Percentiles rank a stretch among this genome's conserved stretches.
Conservation (phyloP, 352 stramenopile genomes). For the Globisporangium yorkense region DNA sequence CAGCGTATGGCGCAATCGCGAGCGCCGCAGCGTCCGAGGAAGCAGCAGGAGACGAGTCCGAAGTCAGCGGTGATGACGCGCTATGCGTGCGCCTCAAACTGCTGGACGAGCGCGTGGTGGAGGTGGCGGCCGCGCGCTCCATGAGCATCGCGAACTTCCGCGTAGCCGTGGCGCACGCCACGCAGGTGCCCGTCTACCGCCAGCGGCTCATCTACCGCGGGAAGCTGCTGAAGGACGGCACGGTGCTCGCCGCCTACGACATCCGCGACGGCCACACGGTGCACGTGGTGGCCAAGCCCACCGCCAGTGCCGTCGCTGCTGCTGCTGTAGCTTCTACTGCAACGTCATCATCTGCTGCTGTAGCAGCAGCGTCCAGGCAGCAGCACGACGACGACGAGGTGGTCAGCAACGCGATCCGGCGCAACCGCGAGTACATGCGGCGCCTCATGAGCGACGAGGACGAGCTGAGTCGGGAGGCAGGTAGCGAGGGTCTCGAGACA, state of each 20-base stretch:
- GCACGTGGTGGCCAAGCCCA: conserved; percentile 81
- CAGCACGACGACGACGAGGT: conserved; percentile 7
- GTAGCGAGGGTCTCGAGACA: neutral
- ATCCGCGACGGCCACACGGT: conserved; percentile 92
- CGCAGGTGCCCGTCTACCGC: conserved; percentile 43
- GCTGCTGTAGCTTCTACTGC: neutral
- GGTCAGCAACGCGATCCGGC: neutral
- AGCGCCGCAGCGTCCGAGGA: neutral
- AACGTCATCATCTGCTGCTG: conserved; percentile 2
- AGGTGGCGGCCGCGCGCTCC: conserved; percentile 34
- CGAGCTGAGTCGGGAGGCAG: neutral
- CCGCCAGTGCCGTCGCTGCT: neutral
- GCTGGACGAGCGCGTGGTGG: conserved; percentile 74
- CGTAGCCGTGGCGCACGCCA: conserved; percentile 41
- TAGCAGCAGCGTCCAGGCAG: neutral
- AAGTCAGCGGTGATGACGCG: neutral
- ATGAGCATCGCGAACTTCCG: conserved; percentile 66
- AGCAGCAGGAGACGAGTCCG: neutral
- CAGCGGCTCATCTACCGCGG: conserved; percentile 92
- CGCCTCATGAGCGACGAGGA: conserved; percentile 9
- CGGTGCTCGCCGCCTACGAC: conserved; percentile 64
- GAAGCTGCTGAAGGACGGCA: conserved; percentile 83
- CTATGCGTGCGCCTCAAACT: conserved; percentile 51
- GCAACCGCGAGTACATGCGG: conserved; percentile 12
- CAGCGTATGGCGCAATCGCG: neutral